phyloP scores from a whole-genome alignment of 2,329 filamentous ascomycete species.

The Cladosporium oxysporum region DNA sequence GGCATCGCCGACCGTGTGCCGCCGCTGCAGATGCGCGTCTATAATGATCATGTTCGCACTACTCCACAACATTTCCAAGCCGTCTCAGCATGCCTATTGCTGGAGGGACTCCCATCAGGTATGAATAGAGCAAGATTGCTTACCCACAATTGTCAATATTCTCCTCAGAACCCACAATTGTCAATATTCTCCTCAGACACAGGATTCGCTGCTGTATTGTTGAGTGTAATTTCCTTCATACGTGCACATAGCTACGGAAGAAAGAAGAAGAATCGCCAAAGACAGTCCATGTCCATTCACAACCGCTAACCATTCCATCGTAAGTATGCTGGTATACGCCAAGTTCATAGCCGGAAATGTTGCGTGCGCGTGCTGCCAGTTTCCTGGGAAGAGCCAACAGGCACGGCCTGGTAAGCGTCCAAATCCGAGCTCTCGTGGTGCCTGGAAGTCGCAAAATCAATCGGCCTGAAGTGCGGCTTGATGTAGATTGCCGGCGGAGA shows the following conservation, averaged over 20 bases:
- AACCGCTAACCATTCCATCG: slow-evolving; percentile 19
- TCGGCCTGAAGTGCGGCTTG: slow-evolving; percentile 18
- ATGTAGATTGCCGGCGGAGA: slow-evolving; percentile 17
- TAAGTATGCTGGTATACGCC: slow-evolving; percentile 19
- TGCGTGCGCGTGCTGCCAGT: slow-evolving; percentile 5
- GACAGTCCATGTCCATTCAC: slow-evolving; percentile 17
- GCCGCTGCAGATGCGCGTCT: no score
- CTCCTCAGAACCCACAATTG: background rate
- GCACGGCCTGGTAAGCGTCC: slow-evolving; percentile 8
- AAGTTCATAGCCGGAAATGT: slow-evolving; percentile 20
- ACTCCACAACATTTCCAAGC: no score
- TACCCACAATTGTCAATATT: background rate
- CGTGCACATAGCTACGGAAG: slow-evolving; percentile 18
- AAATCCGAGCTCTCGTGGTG: slow-evolving; percentile 11
- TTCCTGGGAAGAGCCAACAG: slow-evolving; percentile 10
- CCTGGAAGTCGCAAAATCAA: slow-evolving; percentile 17
- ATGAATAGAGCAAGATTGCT: background rate
- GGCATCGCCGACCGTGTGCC: no score
- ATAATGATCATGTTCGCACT: no score
- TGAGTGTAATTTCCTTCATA: slow-evolving; percentile 16
- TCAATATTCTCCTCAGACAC: background rate
- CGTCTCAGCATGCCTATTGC: background rate
- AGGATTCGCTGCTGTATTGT: background rate
- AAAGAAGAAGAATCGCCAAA: slow-evolving; percentile 16
- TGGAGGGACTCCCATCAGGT: background rate